phyloP scores from a whole-genome alignment of 768 basidiomycete genomes.

The Suillus decipiens region DNA sequence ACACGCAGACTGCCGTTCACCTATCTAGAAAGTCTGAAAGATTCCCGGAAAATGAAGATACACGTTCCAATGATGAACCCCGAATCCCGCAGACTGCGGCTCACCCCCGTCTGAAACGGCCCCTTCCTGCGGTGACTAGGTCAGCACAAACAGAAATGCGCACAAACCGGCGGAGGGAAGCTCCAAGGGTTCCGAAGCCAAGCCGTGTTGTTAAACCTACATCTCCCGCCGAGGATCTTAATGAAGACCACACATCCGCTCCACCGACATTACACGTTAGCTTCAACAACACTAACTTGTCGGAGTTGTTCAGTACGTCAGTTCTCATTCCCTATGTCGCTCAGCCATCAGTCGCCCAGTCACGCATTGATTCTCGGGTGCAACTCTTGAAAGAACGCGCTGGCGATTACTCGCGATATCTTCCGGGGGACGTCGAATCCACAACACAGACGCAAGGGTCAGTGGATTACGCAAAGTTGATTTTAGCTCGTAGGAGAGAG shows the following conservation, averaged over 20 bases:
- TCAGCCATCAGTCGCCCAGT: constrained; percentile 1
- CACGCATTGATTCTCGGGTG: constrained; percentile 19
- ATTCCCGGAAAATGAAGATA: not conserved
- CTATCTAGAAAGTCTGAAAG: not conserved
- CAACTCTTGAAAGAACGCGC: constrained; percentile 39
- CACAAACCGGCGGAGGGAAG: not conserved
- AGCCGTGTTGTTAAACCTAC: not conserved
- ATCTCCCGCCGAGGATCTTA: not conserved
- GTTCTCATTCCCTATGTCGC: constrained; percentile 10
- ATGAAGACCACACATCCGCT: not conserved
- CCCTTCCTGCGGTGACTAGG: not conserved
- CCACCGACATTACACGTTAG: not conserved
- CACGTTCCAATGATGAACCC: not conserved
- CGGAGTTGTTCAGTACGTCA: constrained; percentile 7
- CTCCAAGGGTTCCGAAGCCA: not conserved
- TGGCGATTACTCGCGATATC: constrained; percentile 55
- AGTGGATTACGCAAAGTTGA: constrained; percentile 42
- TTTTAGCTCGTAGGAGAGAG: constrained; percentile 45
- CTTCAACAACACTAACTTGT: constrained; percentile 9
- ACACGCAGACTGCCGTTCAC: not conserved
- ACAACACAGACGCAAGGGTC: constrained; percentile 41
- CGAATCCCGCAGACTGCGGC: not conserved
- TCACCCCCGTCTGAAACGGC: not conserved
- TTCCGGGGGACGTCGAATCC: constrained; percentile 30
- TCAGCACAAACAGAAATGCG: not conserved